phyloP scores from a whole-genome alignment of 2,329 filamentous ascomycete species.

The Macrophomina tecta region DNA sequence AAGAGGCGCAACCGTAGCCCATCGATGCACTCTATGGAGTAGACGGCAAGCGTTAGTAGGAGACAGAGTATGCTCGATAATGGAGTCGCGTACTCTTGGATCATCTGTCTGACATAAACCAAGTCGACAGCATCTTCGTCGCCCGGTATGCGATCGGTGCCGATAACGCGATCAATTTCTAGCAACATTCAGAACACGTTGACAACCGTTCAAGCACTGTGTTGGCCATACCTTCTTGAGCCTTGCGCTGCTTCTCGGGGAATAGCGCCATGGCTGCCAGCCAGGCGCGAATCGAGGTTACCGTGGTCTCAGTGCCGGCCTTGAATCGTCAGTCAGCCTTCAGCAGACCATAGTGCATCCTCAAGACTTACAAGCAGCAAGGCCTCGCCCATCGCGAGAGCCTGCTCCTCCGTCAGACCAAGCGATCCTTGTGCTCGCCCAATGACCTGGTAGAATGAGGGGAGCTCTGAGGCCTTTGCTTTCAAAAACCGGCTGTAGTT shows the following conservation, averaged over 20 bases:
- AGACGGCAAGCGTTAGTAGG: no score
- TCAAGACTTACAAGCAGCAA: neutral
- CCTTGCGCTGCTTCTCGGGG: conserved; percentile 38
- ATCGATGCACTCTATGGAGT: no score
- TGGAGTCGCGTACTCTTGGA: no score
- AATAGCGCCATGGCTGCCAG: conserved; percentile 38
- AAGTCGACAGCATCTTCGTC: no score
- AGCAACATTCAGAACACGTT: no score
- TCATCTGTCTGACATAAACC: no score
- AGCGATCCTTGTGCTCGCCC: neutral
- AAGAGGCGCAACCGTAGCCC: no score
- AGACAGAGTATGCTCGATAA: no score
- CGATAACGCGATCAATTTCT: no score
- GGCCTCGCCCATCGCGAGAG: neutral
- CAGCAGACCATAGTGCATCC: no score
- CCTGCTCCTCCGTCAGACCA: neutral
- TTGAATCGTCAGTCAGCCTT: neutral
- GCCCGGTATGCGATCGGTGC: no score
- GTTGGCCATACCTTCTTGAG: conserved; percentile 33
- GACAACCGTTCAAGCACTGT: no score
- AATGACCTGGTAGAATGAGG: neutral
- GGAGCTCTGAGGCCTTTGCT: neutral
- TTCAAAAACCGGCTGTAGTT: neutral
- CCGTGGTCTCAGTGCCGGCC: conserved; percentile 28
- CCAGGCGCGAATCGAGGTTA: conserved; percentile 41